phyloP scores from a whole-genome alignment of 2,329 filamentous ascomycete genomes.

The Fusarium zealandicum region DNA sequence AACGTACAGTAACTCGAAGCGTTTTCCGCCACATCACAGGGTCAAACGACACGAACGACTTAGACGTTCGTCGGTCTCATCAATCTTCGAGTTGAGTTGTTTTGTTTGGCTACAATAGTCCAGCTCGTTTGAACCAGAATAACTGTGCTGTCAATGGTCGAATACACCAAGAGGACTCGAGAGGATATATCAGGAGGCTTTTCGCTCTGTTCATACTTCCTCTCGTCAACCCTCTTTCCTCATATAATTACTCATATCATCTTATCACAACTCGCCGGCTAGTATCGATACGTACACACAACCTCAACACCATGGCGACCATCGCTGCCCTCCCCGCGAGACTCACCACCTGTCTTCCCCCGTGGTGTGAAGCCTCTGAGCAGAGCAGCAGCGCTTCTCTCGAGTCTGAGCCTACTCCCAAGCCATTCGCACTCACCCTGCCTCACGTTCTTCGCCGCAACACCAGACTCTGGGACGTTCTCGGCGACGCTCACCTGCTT shows the following conservation, averaged over 20 bases:
- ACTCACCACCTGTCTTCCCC: slow-evolving; percentile 22
- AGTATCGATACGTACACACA: too few relatives aligned
- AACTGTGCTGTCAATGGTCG: background rate
- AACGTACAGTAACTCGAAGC: too few relatives aligned
- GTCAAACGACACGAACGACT: background rate
- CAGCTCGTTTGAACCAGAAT: background rate
- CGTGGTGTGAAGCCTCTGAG: slow-evolving; percentile 8
- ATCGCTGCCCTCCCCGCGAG: slow-evolving; percentile 13
- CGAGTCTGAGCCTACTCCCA: background rate
- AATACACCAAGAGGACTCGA: background rate
- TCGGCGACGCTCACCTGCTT: slow-evolving; percentile 7
- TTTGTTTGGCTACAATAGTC: background rate
- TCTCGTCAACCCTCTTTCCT: too few relatives aligned
- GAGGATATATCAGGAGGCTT: too few relatives aligned
- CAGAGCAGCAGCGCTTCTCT: background rate
- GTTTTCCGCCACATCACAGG: too few relatives aligned
- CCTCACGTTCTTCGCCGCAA: slow-evolving; percentile 20
- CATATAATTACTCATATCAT: too few relatives aligned
- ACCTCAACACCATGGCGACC: slow-evolving; percentile 5
- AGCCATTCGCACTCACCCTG: slow-evolving; percentile 10
- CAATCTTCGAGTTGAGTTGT: background rate
- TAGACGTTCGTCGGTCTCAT: background rate
- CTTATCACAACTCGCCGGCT: too few relatives aligned
- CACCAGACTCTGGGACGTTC: slow-evolving; percentile 18
- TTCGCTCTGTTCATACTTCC: too few relatives aligned